Evolutionary conservation across 2,329 filamentous ascomycete genomes (phyloP), one percentile per base, ranked within the genome.

Genomic region (Clonostachys rhizophaga): DNA sequence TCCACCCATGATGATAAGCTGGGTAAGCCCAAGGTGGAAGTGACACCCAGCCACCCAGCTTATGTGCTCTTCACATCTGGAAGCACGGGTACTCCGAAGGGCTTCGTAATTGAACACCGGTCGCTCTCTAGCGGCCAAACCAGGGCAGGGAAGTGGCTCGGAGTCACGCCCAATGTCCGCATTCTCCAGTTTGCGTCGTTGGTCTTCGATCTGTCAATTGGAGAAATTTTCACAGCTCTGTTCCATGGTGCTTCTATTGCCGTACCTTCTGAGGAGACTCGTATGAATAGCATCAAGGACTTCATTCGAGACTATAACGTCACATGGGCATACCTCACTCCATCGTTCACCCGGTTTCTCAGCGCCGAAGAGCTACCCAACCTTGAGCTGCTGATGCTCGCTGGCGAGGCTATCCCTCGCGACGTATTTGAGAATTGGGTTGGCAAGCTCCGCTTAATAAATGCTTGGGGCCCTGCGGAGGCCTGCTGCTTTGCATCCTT

Each of bases 111-210:
- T 14, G 54, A 60, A 40, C 83, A 87, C 54, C 64, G 62, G 1
- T 71, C 76, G 2, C 67, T 83, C 11, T 75, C 75, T 2, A 78
- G 78, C 0, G 71, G 73, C 5, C 13, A 42, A 78, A 77, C 8
- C 70, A 83, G 4, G 71, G 24, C 24, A 12, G 16, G 12, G 6
- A 30, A 43, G 16, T 16, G 5, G 47, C 47, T 6, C 47, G 34
- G 10, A 41, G 49, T 6, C 37, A 34, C 14, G 16, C 46, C 10
- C 34, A 48, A 11, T 42, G 42, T 6, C 34, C 45, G 16, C 34
- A 50, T 40, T 39, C 44, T 40, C 6, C 74, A 78, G 47, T 76
- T 75, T 47, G 71, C 72, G 6, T 69, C 69, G 6, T 75, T 72
- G 52, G 72, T 70, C 1, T 79, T 79, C 42, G 75, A 81, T 47